A percentile compares a stretch with the other conserved stretches of the same genome.
phyloP scores from a whole-genome alignment of 768 basidiomycete species.

The Termitomyces sp. region DNA sequence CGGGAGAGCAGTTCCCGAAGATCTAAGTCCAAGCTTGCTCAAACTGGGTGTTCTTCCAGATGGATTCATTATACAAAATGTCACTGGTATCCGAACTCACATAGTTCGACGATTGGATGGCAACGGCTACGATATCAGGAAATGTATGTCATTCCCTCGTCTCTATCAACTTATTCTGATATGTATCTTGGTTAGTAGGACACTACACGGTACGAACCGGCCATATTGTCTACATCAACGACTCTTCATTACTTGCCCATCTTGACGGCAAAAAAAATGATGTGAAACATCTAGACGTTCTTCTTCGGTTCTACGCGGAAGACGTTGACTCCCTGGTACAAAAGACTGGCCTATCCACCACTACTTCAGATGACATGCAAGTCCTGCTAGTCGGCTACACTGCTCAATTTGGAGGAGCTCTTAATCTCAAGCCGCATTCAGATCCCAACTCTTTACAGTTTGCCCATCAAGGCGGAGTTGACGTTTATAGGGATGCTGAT shows the following conservation, averaged over 20 bases:
- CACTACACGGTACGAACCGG: constrained; percentile 79
- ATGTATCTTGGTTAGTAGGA: constrained; percentile 52
- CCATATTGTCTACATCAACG: constrained; percentile 80
- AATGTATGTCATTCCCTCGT: constrained; percentile 47
- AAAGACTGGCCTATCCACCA: constrained; percentile 34
- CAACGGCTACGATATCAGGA: constrained; percentile 83
- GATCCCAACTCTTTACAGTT: constrained; percentile 39
- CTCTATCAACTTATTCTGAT: constrained; percentile 1
- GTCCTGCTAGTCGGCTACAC: constrained; percentile 59
- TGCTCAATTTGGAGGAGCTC: constrained; percentile 69
- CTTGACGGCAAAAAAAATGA: constrained; percentile 26
- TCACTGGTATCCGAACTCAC: constrained; percentile 75
- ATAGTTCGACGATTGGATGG: constrained; percentile 81
- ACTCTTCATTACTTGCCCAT: constrained; percentile 44
- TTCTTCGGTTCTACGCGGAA: constrained; percentile 59
- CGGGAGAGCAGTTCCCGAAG: constrained; percentile 57
- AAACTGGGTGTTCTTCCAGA: constrained; percentile 63
- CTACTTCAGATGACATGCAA: constrained; percentile 35
- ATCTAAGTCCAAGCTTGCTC: constrained; percentile 61
- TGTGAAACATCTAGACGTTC: constrained; percentile 42
- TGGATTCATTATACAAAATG: constrained; percentile 75
- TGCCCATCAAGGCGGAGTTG: constrained; percentile 50
- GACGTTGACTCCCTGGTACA: constrained; percentile 46
- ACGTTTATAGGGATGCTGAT: constrained; percentile 46
- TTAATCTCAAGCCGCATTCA: constrained; percentile 31